Base-by-base conservation (phyloP, 306 rosid genomes). In the Vicia faba region DNA sequence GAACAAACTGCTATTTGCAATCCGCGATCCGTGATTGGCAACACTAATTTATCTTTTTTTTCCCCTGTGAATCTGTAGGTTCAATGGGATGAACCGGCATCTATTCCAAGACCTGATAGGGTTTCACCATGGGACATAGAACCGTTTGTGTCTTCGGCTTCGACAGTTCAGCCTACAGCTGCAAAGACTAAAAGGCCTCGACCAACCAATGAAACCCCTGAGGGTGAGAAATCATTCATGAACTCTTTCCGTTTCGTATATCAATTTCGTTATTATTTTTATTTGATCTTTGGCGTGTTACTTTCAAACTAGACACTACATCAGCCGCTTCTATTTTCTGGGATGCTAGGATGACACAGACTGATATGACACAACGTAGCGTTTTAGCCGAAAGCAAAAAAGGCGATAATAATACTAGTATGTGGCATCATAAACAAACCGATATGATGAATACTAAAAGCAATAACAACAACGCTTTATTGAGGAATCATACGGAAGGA, bases 121-220 rank as follows among this genome's bases (percentile, higher is more conserved):
- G 96, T 93, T 69, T 93, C 97, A 1, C 86, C 96, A 4, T 93
- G 97, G 97, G 96, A 93, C 79, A 84, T 93, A 67, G 97, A 93
- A 61, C 95, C 96, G 8, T 85, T 83, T 56, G 80, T 83, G 61
- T 79, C 88, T 67, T 72, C 95, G 25, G 45, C 64, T 61, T 74
- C 81, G 19, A 61, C 80, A 11, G 71, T 82, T 67, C 96, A 82
- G 70, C 82, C 87, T 15, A 15, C 85, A 38, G 44, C 23, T 3
- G 64, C 72, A 19, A 93, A 90, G 86, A 78, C 80, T 53, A 93
- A 93, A 79, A 75, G 99, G 81, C 92, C 90, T 7, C 96, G 97
- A 20, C 91, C 83, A 38, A 70, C 84, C 14, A 57, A 84, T 26
- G 99, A 90, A 44, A 39, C 66, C 50, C 84, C 80, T 36, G 84